These are phyloP conservation scores for Sphaerostilbella broomeana DNA, from an alignment of 2,329 filamentous ascomycete genomes.

Conservation along the genomic window DNA sequence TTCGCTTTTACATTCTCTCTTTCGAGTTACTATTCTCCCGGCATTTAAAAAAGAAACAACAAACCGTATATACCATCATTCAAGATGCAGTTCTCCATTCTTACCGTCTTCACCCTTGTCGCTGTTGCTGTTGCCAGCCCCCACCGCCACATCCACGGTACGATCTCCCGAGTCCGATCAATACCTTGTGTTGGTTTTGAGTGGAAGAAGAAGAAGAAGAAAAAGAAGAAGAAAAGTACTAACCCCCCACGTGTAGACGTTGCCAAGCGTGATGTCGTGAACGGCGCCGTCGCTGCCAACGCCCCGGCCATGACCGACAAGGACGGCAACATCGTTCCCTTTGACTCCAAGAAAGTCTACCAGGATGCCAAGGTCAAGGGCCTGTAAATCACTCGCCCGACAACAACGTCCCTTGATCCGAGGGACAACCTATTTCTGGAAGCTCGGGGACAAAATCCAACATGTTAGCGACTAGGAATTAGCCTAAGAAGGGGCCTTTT, in stretches of 20 bases:
- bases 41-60: not conserved
- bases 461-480: no score
- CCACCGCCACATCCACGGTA: constrained; percentile 23
- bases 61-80: constrained; percentile 18
- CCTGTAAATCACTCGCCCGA: not conserved
- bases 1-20: constrained; percentile 18
- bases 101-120: constrained; percentile 41
- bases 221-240: no score
- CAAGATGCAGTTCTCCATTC: constrained; percentile 49
- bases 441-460: no score
- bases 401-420: constrained; percentile 1
- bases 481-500: no score
- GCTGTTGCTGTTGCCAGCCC: constrained; percentile 39
- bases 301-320: constrained; percentile 40
- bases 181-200: no score
- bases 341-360: constrained; percentile 38
- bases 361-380: constrained; percentile 21
- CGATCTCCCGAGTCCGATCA: no score
- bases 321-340: constrained; percentile 39
- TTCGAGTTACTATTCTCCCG: not conserved
- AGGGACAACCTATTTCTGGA: no score
- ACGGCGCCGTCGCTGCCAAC: constrained; percentile 22
- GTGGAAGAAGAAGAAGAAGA: no score
- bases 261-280: constrained; percentile 11
- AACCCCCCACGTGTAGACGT: constrained; percentile 4